Percentiles rank a stretch among this genome's conserved stretches.
Evolutionary conservation across 1,284 basidiomycete genomes (phyloP).

Genomic region (Cryptococcus hybrid): DNA sequence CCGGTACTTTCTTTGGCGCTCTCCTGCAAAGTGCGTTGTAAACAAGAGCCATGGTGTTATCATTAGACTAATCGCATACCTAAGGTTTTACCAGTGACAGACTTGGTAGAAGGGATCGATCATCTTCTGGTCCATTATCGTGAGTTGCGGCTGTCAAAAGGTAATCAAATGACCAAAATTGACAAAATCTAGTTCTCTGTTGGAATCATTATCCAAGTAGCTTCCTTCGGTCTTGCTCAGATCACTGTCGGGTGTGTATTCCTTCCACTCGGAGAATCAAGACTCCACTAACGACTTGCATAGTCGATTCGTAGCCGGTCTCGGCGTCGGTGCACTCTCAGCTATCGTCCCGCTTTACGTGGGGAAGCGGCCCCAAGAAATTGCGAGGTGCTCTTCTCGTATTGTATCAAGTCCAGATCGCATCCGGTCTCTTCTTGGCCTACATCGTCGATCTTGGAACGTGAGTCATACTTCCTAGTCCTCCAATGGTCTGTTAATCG

Average conservation of each 20-base stretch:
- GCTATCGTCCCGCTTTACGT: conserved; percentile 78
- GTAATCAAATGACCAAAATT: too few species aligned
- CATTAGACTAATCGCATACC: conserved; percentile 24
- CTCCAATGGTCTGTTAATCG: neutral
- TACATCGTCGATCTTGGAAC: conserved; percentile 71
- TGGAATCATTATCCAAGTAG: conserved; percentile 69
- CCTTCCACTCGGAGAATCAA: neutral
- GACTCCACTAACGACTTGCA: neutral
- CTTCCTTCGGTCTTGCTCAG: conserved; percentile 64
- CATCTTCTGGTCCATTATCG: conserved; percentile 69
- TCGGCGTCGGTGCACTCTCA: conserved; percentile 71
- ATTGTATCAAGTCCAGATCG: conserved; percentile 73
- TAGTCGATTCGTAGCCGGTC: conserved; percentile 39
- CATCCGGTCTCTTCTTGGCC: conserved; percentile 61
- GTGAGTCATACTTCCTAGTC: neutral
- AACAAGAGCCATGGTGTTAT: neutral
- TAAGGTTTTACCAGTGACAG: conserved; percentile 64
- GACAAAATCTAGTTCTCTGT: conserved; percentile 50
- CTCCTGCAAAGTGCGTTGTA: conserved; percentile 56
- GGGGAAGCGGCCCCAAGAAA: conserved; percentile 70
- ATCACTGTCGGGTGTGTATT: conserved; percentile 57
- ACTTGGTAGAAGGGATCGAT: conserved; percentile 70
- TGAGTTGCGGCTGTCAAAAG: conserved; percentile 8
- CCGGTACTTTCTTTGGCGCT: conserved; percentile 64
- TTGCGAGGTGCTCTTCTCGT: conserved; percentile 70